Conservation (phyloP, 306 rosid species). For the Castanea mollissima region DNA sequence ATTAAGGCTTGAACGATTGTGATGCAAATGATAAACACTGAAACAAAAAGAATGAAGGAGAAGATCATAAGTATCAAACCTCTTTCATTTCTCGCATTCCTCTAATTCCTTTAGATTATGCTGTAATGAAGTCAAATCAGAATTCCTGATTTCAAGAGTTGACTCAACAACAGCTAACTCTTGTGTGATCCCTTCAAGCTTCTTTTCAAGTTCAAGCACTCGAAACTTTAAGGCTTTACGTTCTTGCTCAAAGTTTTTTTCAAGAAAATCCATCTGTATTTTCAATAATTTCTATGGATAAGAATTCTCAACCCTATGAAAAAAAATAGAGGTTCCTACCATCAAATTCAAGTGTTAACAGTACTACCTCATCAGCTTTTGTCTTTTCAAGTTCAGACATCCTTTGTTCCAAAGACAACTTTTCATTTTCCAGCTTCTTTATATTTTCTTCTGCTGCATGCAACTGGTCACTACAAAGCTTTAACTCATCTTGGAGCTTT, state of each 20-base stretch:
- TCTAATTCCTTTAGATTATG: conserved; percentile 76
- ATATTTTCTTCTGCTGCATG: conserved; percentile 62
- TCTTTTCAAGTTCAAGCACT: conserved; percentile 63
- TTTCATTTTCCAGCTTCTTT: conserved; percentile 58
- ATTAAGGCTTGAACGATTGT: not conserved
- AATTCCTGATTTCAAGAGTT: conserved; percentile 53
- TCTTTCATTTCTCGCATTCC: conserved; percentile 98
- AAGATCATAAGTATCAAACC: conserved; percentile 39
- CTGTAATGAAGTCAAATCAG: conserved; percentile 60
- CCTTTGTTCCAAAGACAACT: conserved; percentile 53
- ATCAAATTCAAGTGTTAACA: conserved; percentile 12
- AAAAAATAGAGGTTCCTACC: conserved; percentile 15
- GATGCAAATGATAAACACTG: not conserved
- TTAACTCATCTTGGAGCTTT: conserved; percentile 74
- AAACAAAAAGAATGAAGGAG: not conserved
- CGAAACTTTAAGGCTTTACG: conserved; percentile 49
- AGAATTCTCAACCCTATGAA: conserved; percentile 11
- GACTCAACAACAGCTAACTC: conserved; percentile 56
- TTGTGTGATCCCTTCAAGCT: conserved; percentile 49
- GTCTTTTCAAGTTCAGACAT: conserved; percentile 54
- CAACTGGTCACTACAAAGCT: conserved; percentile 53
- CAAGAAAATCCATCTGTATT: conserved; percentile 59
- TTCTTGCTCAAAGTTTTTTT: conserved; percentile 58
- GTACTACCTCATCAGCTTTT: conserved; percentile 64
- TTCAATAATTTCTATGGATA: conserved; percentile 24